These are phyloP conservation scores for Evernia prunastri DNA, from an alignment of 495 filamentous ascomycete species.

Conservation along the genomic window DNA sequence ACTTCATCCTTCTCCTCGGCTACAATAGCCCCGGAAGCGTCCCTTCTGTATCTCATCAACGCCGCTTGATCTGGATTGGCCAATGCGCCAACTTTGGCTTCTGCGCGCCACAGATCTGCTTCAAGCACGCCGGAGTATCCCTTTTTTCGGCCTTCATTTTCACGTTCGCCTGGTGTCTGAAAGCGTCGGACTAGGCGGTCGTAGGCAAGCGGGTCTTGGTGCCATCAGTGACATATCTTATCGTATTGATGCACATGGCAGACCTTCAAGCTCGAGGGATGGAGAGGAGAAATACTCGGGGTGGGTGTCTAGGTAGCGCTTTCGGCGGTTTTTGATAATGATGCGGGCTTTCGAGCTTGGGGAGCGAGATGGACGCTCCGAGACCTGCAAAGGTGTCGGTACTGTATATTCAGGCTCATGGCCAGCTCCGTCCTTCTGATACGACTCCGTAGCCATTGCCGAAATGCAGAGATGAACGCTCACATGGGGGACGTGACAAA, in stretches of 20 bases:
- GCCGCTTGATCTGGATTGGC: slow-evolving; percentile 47
- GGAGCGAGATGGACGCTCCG: slow-evolving; percentile 15
- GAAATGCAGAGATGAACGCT: neutral
- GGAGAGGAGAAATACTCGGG: slow-evolving; percentile 56
- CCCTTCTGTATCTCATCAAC: slow-evolving; percentile 41
- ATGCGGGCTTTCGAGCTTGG: slow-evolving; percentile 32
- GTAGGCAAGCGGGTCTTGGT: slow-evolving; percentile 69
- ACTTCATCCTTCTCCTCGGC: slow-evolving; percentile 52
- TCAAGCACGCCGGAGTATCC: slow-evolving; percentile 70
- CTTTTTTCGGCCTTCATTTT: slow-evolving; percentile 61
- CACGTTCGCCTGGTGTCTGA: slow-evolving; percentile 64
- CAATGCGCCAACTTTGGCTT: slow-evolving; percentile 63
- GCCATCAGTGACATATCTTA: slow-evolving; percentile 29
- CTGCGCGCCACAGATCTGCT: slow-evolving; percentile 62
- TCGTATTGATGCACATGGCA: slow-evolving; percentile 27
- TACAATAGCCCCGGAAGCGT: slow-evolving; percentile 49
- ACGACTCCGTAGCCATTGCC: neutral
- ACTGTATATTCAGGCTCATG: neutral
- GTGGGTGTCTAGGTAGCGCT: slow-evolving; percentile 56
- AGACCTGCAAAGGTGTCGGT: neutral
- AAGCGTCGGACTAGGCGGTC: slow-evolving; percentile 73
- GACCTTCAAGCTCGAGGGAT: slow-evolving; percentile 58
- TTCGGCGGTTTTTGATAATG: slow-evolving; percentile 54
- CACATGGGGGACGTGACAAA: too few species aligned
- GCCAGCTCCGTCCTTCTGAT: neutral